Evolutionary conservation across 495 filamentous ascomycete species (phyloP).

Genomic region (Parathielavia appendiculata): DNA sequence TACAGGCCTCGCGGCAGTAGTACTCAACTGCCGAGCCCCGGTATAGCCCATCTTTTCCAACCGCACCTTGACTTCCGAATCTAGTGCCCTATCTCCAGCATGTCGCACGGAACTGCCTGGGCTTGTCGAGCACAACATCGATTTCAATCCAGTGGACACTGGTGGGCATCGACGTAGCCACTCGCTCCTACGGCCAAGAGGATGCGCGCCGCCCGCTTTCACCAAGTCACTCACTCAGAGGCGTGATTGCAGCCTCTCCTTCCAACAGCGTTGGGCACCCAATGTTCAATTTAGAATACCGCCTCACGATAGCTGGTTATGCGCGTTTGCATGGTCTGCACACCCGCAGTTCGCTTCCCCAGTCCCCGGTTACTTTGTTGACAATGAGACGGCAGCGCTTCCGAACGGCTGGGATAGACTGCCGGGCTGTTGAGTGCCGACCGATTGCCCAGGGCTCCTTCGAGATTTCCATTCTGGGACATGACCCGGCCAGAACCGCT

Average conservation of each 20-base stretch:
- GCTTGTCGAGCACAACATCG: neutral
- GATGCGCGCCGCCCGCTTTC: neutral
- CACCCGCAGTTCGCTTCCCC: no score
- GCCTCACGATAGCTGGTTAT: no score
- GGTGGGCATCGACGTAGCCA: neutral
- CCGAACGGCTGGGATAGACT: neutral
- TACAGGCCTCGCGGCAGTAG: neutral
- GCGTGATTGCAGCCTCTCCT: no score
- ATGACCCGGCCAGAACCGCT: neutral
- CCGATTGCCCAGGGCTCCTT: neutral
- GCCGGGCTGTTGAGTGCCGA: neutral
- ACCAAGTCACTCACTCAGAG: neutral
- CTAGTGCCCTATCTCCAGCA: no score
- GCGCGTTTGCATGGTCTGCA: neutral
- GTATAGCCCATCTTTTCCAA: neutral
- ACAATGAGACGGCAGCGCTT: constrained; percentile 7
- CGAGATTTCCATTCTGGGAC: neutral
- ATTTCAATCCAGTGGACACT: neutral
- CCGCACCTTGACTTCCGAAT: neutral
- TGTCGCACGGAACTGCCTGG: neutral
- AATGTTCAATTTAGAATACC: no score
- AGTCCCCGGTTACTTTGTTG: neutral
- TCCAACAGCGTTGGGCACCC: no score
- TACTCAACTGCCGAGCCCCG: neutral
- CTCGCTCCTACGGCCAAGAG: neutral